A percentile compares a stretch with the other conserved stretches of the same genome.
Conservation (phyloP, 2,329 filamentous ascomycete genomes). For the Verticillium tricorpus region DNA sequence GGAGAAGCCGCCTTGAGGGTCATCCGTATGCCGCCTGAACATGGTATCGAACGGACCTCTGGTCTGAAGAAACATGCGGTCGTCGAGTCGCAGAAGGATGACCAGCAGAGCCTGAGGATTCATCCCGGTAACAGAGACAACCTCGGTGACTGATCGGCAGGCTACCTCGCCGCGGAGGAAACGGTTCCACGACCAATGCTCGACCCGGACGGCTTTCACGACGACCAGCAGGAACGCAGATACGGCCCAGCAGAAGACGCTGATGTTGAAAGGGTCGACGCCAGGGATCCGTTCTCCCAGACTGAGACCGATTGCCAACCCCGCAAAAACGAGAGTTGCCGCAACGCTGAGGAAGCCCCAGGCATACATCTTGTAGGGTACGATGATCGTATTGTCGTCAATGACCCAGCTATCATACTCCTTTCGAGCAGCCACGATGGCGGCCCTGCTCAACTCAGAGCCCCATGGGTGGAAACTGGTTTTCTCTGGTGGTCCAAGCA, state of each 20-base stretch:
- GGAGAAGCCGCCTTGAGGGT: slow-evolving; percentile 14
- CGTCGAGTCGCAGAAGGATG: slow-evolving; percentile 19
- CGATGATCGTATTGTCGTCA: background rate
- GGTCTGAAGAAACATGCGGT: slow-evolving; percentile 12
- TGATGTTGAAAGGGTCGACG: slow-evolving; percentile 26
- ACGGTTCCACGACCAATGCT: slow-evolving; percentile 23
- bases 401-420: background rate
- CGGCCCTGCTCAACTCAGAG: no score
- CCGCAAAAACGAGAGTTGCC: slow-evolving; percentile 14
- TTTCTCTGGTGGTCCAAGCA: no score
- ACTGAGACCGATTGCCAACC: slow-evolving; percentile 19
- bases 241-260: slow-evolving; percentile 19
- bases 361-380: slow-evolving; percentile 1
- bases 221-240: slow-evolving; percentile 21
- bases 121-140: slow-evolving; percentile 16
- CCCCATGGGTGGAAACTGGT: no score
- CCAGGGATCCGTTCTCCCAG: slow-evolving; percentile 19
- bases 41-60: slow-evolving; percentile 18
- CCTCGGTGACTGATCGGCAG: slow-evolving; percentile 20
- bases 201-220: slow-evolving; percentile 17
- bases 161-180: slow-evolving; percentile 20
- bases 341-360: background rate
- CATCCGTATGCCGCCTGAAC: slow-evolving; percentile 8
- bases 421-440: background rate
- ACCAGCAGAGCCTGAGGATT: slow-evolving; percentile 19